phyloP scores from a whole-genome alignment of 371 early-diverging fungal species.

The Saksenaea vasiformis region DNA sequence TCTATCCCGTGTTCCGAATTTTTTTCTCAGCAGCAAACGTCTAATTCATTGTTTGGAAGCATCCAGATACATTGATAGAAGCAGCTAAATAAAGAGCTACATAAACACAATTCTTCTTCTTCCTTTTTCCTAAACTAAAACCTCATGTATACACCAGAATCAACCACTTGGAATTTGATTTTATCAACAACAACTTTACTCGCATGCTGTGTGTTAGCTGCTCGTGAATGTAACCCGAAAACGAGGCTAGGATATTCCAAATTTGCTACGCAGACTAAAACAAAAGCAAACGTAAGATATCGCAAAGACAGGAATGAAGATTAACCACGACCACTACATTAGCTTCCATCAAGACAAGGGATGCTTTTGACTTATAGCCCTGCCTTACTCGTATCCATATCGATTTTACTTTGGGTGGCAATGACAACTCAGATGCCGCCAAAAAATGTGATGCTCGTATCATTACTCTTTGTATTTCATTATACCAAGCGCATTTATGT shows the following conservation, averaged over 20 bases:
- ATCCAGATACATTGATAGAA: not conserved
- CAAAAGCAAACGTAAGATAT: not conserved
- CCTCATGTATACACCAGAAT: constrained; percentile 23
- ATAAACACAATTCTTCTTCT: not conserved
- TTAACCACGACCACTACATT: not conserved
- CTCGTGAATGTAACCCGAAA: constrained; percentile 26
- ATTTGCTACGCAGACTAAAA: constrained; percentile 17
- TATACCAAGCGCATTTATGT: constrained; percentile 39
- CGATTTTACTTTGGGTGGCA: not conserved
- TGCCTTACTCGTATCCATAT: constrained; percentile 10
- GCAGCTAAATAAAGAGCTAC: too few relatives aligned
- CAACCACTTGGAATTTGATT: constrained; percentile 3
- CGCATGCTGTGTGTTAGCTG: not conserved
- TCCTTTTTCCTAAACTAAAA: not conserved
- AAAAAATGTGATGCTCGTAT: constrained; percentile 6
- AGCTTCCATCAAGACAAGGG: constrained; percentile 35
- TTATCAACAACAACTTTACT: not conserved
- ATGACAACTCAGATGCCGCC: not conserved
- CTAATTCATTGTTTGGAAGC: not conserved
- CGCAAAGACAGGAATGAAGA: not conserved
- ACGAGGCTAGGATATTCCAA: constrained; percentile 42
- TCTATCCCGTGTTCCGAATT: not conserved
- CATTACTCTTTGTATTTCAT: constrained; percentile 19
- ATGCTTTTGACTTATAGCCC: constrained; percentile 44
- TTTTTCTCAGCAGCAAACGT: not conserved